phyloP scores from a whole-genome alignment of 2,329 filamentous ascomycete species.

The Cladosporium sp. region DNA sequence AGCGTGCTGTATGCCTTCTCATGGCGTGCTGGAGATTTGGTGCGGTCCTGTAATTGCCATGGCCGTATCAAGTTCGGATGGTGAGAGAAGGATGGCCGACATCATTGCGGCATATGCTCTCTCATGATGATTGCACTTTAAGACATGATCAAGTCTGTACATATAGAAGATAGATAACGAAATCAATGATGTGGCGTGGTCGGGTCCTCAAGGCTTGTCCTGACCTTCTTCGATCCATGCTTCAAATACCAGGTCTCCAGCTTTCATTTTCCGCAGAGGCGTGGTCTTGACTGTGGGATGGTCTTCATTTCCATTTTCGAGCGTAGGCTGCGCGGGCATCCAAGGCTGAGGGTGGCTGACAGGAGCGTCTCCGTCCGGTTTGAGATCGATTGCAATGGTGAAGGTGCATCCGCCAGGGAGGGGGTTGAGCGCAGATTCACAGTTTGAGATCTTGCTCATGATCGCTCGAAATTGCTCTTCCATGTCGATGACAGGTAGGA shows the following conservation, averaged over 20 bases:
- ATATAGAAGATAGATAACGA: background rate
- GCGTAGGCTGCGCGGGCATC: conserved; percentile 48
- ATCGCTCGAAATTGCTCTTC: conserved; percentile 69
- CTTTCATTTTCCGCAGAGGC: conserved; percentile 59
- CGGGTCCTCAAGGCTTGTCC: conserved; percentile 2
- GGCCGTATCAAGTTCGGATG: too few relatives aligned
- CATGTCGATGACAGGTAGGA: conserved; percentile 49
- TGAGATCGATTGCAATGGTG: conserved; percentile 70
- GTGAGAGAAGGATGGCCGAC: too few relatives aligned
- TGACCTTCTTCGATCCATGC: conserved; percentile 62
- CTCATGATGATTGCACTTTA: too few relatives aligned
- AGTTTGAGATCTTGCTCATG: conserved; percentile 58
- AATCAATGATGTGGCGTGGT: background rate
- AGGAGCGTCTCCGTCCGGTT: conserved; percentile 46
- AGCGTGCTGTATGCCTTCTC: background rate
- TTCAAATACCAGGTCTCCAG: conserved; percentile 63
- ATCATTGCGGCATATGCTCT: too few relatives aligned
- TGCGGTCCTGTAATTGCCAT: too few relatives aligned
- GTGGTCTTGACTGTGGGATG: conserved; percentile 37
- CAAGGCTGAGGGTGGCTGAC: conserved; percentile 52
- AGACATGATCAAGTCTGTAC: background rate
- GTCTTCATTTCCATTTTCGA: background rate
- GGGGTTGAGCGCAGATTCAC: conserved; percentile 52
- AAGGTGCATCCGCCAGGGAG: conserved; percentile 67
- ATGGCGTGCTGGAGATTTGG: background rate